Evolutionary conservation across 805 yeast species (phyloP).

Genomic region (Saturnispora galanensis): DNA sequence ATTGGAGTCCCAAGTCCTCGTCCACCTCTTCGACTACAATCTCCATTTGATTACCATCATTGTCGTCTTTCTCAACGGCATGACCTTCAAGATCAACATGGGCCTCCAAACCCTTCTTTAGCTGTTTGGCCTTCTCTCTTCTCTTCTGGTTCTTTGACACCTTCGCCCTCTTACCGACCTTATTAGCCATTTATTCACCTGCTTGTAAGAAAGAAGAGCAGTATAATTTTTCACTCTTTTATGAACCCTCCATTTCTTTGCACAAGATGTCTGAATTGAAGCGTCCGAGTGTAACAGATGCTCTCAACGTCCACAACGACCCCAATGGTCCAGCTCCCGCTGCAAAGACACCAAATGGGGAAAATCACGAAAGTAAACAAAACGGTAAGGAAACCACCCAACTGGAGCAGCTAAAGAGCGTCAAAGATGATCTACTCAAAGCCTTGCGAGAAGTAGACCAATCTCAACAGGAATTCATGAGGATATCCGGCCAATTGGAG

Average conservation of each 20-base stretch:
- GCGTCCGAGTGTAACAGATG: too few relatives aligned
- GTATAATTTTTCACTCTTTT: not conserved
- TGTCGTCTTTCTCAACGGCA: not conserved
- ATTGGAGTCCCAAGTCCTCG: conserved; percentile 13
- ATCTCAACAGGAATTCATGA: too few relatives aligned
- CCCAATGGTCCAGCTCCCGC: not conserved
- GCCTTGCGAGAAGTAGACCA: too few relatives aligned
- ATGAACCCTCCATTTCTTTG: not conserved
- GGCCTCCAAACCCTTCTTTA: not conserved
- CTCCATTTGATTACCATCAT: conserved; percentile 2
- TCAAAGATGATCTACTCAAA: too few relatives aligned
- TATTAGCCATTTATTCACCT: not conserved
- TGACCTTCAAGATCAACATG: not conserved
- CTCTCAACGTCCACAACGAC: too few relatives aligned
- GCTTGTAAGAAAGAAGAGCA: not conserved
- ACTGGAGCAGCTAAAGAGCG: too few relatives aligned
- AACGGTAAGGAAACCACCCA: too few relatives aligned
- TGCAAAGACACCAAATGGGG: not conserved
- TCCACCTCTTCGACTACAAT: conserved; percentile 2
- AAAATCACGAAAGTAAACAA: too few relatives aligned
- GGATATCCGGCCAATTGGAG: too few relatives aligned
- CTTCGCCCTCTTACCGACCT: not conserved
- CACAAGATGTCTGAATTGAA: too few relatives aligned
- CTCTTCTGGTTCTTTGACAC: conserved; percentile 4
- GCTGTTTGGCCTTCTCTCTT: conserved; percentile 2